phyloP scores from a whole-genome alignment of 2,329 filamentous ascomycete species.

The Claviceps quebecensis region DNA sequence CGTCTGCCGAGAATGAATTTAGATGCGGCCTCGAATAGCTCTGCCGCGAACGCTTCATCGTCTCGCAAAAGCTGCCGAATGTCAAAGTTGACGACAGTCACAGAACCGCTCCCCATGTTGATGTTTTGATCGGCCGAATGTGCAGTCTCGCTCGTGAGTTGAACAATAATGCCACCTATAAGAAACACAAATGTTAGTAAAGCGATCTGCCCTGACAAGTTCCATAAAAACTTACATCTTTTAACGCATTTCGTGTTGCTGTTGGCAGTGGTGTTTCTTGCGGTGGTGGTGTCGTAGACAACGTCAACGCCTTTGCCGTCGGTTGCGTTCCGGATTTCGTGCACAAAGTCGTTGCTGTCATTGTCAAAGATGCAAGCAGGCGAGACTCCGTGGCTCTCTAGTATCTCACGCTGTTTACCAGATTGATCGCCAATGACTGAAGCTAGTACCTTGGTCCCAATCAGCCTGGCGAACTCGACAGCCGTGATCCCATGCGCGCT shows the following conservation, averaged over 20 bases:
- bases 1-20: slow-evolving; percentile 2
- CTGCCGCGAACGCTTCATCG: slow-evolving; percentile 18
- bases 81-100: slow-evolving; percentile 21
- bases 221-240: slow-evolving; percentile 15
- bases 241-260: slow-evolving; percentile 21
- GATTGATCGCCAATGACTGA: slow-evolving; percentile 21
- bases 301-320: slow-evolving; percentile 24
- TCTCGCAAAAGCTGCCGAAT: slow-evolving; percentile 18
- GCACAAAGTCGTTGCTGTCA: slow-evolving; percentile 20
- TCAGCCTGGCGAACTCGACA: slow-evolving; percentile 23
- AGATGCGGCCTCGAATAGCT: slow-evolving; percentile 13
- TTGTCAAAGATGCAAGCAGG: slow-evolving; percentile 24
- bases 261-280: slow-evolving; percentile 18
- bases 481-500: slow-evolving; percentile 30
- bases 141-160: slow-evolving; percentile 15
- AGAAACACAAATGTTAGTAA: background rate
- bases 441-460: slow-evolving; percentile 27
- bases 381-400: slow-evolving; percentile 22
- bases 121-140: slow-evolving; percentile 5
- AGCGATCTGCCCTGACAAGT: background rate
- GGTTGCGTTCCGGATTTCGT: slow-evolving; percentile 19
- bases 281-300: slow-evolving; percentile 32
- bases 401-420: slow-evolving; percentile 20
- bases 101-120: slow-evolving; percentile 4
- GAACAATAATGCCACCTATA: slow-evolving; percentile 20